Base-by-base conservation (phyloP, 2,329 filamentous ascomycete genomes). In the Amylocarpus encephaloides region DNA sequence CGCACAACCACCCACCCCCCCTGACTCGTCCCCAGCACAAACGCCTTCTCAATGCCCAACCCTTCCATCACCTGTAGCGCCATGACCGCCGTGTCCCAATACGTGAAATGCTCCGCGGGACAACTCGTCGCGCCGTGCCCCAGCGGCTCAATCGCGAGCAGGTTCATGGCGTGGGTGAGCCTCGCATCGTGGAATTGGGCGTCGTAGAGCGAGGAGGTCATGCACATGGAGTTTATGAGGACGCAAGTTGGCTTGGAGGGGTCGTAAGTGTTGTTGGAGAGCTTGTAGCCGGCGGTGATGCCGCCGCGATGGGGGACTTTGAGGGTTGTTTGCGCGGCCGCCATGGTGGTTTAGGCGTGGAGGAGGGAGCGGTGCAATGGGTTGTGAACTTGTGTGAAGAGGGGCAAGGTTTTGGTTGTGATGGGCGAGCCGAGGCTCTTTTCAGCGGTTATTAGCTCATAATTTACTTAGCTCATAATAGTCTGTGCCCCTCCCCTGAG, bases 11-110 rank as follows among this genome's bases (percentile, higher is more conserved):
- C 68, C 74, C 74, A 78, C 2, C 74, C 76, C 18, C 75, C 75
- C 61, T 77, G 74, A 48, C 72, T 75, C 7, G 74, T 77, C 15
- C 76, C 76, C 7, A 78, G 61, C 1, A 71, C 70, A 53, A 75
- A 78, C 0, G 73, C 74, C 66, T 72, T 73, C 15, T 67, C 46
- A 22, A 78, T 67, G 1, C 68, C 68, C 2, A 79, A 67, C 5
- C 68, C 68, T 35, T 79, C 72, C 69, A 82, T 68, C 1, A 78
- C 75, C 64, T 82, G 77, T 7, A 79, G 64, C 10, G 73, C 72
- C 73, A 82, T 73, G 51, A 70, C 64, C 40, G 76, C 75, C 2
- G 74, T 66, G 60, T 79, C 76, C 76, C 76, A 79, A 65, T 77
- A 78, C 2, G 73, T 78, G 58, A 75, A 79, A 51, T 75, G 71